phyloP scores from a whole-genome alignment of 345 rosid genomes.

The Euphorbia tirucalli region DNA sequence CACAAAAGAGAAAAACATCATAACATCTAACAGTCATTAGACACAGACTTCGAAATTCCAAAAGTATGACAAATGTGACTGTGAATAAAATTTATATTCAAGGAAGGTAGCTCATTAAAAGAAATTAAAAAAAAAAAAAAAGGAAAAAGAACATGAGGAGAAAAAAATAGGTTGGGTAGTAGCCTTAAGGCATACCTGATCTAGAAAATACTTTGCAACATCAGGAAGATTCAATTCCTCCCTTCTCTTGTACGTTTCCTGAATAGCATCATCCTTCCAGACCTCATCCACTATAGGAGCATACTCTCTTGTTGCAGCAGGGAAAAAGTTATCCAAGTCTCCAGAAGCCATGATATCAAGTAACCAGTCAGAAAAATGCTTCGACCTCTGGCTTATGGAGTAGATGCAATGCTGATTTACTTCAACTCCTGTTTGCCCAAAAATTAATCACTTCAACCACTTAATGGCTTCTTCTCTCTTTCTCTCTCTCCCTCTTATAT shows the following conservation, averaged over 20 bases:
- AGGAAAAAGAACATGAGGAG: background rate
- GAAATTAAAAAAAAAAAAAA: too few species aligned
- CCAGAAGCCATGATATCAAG: slow-evolving; percentile 55
- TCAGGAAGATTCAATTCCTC: slow-evolving; percentile 47
- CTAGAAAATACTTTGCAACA: slow-evolving; percentile 55
- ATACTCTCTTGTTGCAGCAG: slow-evolving; percentile 71
- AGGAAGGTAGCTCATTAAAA: background rate
- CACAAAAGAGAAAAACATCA: background rate
- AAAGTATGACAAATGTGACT: background rate
- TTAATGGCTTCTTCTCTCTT: background rate
- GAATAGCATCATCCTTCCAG: slow-evolving; percentile 62
- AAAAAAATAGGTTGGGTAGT: background rate
- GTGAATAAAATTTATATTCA: background rate
- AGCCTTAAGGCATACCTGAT: slow-evolving; percentile 32
- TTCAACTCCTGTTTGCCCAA: slow-evolving; percentile 31
- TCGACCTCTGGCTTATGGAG: slow-evolving; percentile 48
- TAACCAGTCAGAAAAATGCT: slow-evolving; percentile 64
- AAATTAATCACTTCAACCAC: slow-evolving; percentile 10
- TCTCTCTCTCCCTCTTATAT: background rate
- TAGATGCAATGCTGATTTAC: slow-evolving; percentile 40
- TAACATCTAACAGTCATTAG: background rate
- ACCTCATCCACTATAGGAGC: slow-evolving; percentile 57
- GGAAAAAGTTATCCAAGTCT: slow-evolving; percentile 61
- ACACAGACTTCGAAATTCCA: background rate
- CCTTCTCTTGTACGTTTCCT: slow-evolving; percentile 61